These are phyloP conservation scores for Tetraselmis chui DNA, from an alignment of 139 green algal species.

Conservation along the genomic window DNA sequence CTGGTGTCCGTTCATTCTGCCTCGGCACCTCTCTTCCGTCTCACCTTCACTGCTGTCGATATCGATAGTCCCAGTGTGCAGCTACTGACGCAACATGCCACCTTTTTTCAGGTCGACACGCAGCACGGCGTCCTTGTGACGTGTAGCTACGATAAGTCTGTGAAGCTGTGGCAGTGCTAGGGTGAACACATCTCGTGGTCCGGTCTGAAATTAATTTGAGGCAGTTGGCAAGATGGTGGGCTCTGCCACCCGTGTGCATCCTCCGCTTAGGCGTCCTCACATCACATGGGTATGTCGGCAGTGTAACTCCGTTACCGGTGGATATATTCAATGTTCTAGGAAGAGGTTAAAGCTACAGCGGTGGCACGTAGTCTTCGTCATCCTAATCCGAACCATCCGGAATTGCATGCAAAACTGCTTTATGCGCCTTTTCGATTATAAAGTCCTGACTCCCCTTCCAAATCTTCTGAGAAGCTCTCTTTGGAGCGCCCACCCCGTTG, in stretches of 20 bases:
- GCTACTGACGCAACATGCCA: not conserved
- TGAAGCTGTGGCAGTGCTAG: constrained; percentile 25
- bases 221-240: too few species aligned
- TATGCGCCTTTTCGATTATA: not conserved
- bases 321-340: too few species aligned
- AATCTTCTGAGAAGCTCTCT: too few species aligned
- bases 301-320: too few species aligned
- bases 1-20: not conserved
- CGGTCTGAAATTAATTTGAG: too few species aligned
- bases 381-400: not conserved
- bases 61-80: not conserved
- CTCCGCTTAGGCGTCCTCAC: too few species aligned
- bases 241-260: too few species aligned
- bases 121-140: constrained; percentile 40
- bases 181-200: too few species aligned
- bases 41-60: not conserved
- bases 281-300: too few species aligned
- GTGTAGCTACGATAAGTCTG: constrained; percentile 46
- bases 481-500: not conserved
- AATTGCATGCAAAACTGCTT: not conserved
- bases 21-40: not conserved
- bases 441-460: not conserved
- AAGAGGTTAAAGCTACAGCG: constrained; percentile 1
- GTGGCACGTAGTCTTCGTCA: not conserved
- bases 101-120: constrained; percentile 37